Conservation (phyloP, 2,329 filamentous ascomycete genomes). For the Fusarium sp. region DNA sequence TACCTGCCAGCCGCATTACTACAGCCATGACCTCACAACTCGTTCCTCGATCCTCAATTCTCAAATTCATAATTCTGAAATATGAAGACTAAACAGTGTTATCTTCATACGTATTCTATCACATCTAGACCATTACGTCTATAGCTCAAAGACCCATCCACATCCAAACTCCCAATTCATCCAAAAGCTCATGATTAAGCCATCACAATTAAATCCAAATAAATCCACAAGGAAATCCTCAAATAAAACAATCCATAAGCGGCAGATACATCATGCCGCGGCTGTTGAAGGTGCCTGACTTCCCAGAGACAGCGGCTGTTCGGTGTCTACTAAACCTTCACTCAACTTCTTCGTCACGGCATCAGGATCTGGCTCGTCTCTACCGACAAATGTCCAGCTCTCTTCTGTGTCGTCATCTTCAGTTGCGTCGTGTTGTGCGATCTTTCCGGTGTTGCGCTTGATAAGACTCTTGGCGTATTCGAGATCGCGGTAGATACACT, state of each 20-base stretch:
- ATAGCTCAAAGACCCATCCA: constrained; percentile 10
- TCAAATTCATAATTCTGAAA: background rate
- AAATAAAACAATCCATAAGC: background rate
- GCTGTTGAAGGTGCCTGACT: constrained; percentile 34
- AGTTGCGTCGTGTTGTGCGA: constrained; percentile 51
- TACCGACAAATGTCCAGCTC: constrained; percentile 90
- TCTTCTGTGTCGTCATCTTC: constrained; percentile 74
- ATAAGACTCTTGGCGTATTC: constrained; percentile 91
- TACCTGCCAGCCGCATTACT: background rate
- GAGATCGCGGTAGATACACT: constrained; percentile 92
- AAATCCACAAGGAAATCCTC: background rate
- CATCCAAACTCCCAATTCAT: constrained; percentile 21
- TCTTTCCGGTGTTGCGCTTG: constrained; percentile 70
- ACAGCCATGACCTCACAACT: background rate
- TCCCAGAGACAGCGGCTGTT: constrained; percentile 40
- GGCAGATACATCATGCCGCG: constrained; percentile 13
- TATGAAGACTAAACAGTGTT: background rate
- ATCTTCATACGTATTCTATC: constrained; percentile 35
- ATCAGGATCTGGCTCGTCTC: constrained; percentile 59
- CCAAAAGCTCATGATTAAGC: constrained; percentile 25
- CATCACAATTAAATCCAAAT: background rate
- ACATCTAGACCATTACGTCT: constrained; percentile 38
- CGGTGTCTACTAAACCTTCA: constrained; percentile 46
- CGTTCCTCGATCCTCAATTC: background rate
- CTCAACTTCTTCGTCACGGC: constrained; percentile 55